Evolutionary conservation across 1,284 basidiomycete genomes (phyloP), one percentile per base, ranked within the genome.

Genomic region (Cerrena zonata): DNA sequence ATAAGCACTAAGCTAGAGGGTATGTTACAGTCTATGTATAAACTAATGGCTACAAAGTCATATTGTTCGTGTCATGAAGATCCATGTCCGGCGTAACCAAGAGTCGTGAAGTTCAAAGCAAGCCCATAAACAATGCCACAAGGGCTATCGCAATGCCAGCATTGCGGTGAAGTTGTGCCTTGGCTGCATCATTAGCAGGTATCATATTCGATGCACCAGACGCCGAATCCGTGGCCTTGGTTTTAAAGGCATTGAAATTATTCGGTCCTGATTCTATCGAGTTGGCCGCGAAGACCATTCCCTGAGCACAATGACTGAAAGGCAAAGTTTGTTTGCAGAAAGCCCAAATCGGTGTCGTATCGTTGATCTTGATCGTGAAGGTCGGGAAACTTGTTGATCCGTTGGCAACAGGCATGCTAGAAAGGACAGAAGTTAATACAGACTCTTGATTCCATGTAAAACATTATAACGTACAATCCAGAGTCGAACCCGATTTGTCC

Each of bases 201-300:
- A n/a, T 23, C 19, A 18, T 22, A 45, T 13, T 22, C 11, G 43
- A 7, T 5, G 11, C 43, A 7, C 30, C 18, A 38, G 49, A 45
- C 12, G 21, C 43, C 15, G 21, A 21, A 5, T 43, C 19, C 52
- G 54, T 60, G 25, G 65, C 64, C 43, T 60, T 61, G 2, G 71
- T 70, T 52, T 75, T 60, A 72, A 82, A 86, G 2, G 80, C 80
- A 4, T 61, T 72, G 59, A 82, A 85, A 56, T 67, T 82, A 59
- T 80, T 79, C 34, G 74, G 56, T 10, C 79, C 74, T 2, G 67
- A 64, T 53, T 78, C 74, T 15, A 76, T 67, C 5, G 83, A 76
- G 63, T 86, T 86, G 56, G 74, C 74, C 21, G 78, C 66, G 64
- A 84, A 83, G 48, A 86, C 82, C 84, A 85, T 86, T 45, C 82